Evolutionary conservation across 2,329 filamentous ascomycete species (phyloP), one percentile per base, ranked within the genome.

Genomic region (Microcera coccophila): DNA sequence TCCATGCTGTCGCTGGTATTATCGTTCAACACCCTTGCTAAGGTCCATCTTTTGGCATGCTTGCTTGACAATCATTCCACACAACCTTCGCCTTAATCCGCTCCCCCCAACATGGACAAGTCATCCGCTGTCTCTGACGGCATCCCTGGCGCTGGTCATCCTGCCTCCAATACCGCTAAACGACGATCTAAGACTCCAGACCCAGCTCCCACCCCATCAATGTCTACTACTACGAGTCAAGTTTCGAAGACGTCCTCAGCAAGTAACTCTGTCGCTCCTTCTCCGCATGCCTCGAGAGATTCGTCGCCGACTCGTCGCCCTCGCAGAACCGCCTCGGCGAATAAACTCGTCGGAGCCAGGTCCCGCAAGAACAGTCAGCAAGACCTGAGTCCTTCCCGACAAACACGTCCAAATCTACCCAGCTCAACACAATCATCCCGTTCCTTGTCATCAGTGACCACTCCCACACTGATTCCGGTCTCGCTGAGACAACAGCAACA

Each of bases 361-460:
- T 81, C 83, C 45, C 79, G 82, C 57, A 84, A 82, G 62, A 81
- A 78, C 61, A 87, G 81, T 62, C 61, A 69, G 41, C 75, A 81
- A 48, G 83, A 87, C 42, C 68, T 75, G 45, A 87, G 81, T 55
- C 82, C 84, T 16, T 72, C 75, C 42, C 76, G 84, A 40, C 63
- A 67, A 36, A 62, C 65, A 42, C 72, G 66, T 53, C 68, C 71
- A 44, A 76, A 70, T 43, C 71, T 77, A 42, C 76, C 81, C 26
- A 81, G 81, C 38, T 75, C 82, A 19, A 75, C 81, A 18, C 72
- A 82, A 16, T 72, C 82, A 44, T 78, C 85, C 63, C 79, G 82
- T 61, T 78, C 81, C 45, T 71, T 91, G 37, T 85, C 86, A 14
- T 77, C 85, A 28, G 71, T 82, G 26, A 82, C 73, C 51, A 84